Percentiles rank a stretch among this genome's conserved stretches.
Evolutionary conservation across 2,329 filamentous ascomycete species (phyloP).

Genomic region (Cytospora mali): DNA sequence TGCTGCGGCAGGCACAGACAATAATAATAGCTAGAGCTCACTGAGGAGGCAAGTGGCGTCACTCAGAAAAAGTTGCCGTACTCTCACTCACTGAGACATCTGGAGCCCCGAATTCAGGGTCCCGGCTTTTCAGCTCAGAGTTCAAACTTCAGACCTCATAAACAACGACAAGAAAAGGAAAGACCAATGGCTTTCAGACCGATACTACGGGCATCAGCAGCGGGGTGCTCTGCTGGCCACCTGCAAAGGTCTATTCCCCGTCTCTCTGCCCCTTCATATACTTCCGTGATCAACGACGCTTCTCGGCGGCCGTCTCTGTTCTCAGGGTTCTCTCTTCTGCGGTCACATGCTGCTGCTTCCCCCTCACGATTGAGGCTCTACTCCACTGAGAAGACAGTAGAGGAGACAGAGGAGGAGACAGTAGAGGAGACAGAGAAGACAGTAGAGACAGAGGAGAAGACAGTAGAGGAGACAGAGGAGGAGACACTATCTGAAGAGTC

Average conservation of each 20-base stretch:
- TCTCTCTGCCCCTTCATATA: constrained; percentile 31
- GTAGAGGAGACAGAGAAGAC: constrained; percentile 16
- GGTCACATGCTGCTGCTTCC: not conserved
- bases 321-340: constrained; percentile 2
- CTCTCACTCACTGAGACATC: not conserved
- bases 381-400: constrained; percentile 21
- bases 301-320: not conserved
- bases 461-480: constrained; percentile 27
- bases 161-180: not conserved
- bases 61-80: not conserved
- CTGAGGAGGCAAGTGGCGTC: not conserved
- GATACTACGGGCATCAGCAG: constrained; percentile 34
- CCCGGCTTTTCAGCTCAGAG: too few relatives aligned
- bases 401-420: constrained; percentile 26
- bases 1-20: not conserved
- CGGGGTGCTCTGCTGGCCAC: constrained; percentile 37
- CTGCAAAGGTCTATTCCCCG: constrained; percentile 34
- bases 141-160: not conserved
- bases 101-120: not conserved
- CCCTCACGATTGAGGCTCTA: constrained; percentile 9
- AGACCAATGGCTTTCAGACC: constrained; percentile 30
- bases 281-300: constrained; percentile 21
- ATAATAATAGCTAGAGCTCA: not conserved
- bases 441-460: constrained; percentile 14
- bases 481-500: not conserved